Evolutionary conservation across 2,329 filamentous ascomycete species (phyloP).

Genomic region (Pyrenophora tritici-repentis): DNA sequence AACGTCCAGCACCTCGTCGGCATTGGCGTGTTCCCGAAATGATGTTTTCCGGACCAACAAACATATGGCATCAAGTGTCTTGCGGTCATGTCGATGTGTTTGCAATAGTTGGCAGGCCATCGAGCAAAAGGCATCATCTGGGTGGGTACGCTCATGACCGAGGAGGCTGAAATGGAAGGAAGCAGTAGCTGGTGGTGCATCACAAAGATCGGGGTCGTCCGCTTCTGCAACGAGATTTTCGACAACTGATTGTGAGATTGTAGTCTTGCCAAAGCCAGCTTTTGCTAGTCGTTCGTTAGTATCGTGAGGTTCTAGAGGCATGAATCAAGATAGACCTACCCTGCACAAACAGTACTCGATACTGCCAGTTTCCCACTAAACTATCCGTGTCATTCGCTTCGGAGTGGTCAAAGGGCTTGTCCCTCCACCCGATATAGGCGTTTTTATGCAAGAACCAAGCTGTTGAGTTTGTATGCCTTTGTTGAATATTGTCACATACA

Average conservation of each 20-base stretch:
- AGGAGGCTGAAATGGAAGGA: slow-evolving; percentile 33
- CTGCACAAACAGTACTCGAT: slow-evolving; percentile 39
- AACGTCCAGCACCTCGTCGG: slow-evolving; percentile 33
- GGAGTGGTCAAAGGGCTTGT: slow-evolving; percentile 21
- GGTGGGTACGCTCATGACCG: slow-evolving; percentile 19
- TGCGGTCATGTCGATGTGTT: slow-evolving; percentile 26
- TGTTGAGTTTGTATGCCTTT: slow-evolving; percentile 24
- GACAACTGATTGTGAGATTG: slow-evolving; percentile 30
- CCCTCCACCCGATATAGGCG: slow-evolving; percentile 35
- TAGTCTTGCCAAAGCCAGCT: slow-evolving; percentile 39
- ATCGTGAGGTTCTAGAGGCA: not conserved
- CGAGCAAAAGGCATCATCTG: slow-evolving; percentile 31
- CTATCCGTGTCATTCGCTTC: slow-evolving; percentile 24
- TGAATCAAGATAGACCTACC: slow-evolving; percentile 16
- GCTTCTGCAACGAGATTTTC: slow-evolving; percentile 28
- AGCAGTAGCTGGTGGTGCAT: slow-evolving; percentile 27
- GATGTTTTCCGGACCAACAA: slow-evolving; percentile 34
- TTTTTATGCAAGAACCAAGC: slow-evolving; percentile 32
- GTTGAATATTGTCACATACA: slow-evolving; percentile 13
- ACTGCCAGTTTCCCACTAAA: slow-evolving; percentile 29
- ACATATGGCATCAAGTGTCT: slow-evolving; percentile 34
- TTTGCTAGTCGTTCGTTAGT: slow-evolving; percentile 26
- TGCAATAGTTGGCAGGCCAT: slow-evolving; percentile 35
- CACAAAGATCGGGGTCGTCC: slow-evolving; percentile 29
- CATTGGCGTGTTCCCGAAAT: slow-evolving; percentile 28